Base-by-base conservation (phyloP, 257 asterid genomes). In the Gentiana dahurica region DNA sequence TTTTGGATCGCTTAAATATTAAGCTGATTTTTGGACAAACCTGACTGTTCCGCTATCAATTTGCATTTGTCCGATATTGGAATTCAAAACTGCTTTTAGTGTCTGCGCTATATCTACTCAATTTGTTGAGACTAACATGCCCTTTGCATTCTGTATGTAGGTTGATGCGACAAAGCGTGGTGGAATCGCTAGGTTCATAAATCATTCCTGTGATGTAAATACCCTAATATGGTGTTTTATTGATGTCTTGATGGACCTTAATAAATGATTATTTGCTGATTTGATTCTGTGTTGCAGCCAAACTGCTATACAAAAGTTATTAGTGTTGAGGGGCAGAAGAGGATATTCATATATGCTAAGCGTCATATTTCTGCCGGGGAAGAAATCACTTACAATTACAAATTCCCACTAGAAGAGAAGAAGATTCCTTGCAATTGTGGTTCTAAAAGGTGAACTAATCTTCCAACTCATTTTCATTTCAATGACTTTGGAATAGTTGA, bases 111-210 rank as follows among this genome's bases (percentile, higher is more conserved):
- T 4, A 35, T 54, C 34, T 2, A 9, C 2, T 6, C 15, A 38
- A 51, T 48, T 55, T 37, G 59, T 36, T 37, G 53, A 49, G 46
- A 49, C 38, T 37, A 51, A 49, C 44, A 47, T 34, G 64, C 46
- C 50, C 36, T 38, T 44, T 62, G 35, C 51, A 35, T 36, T 48
- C 55, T 76, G 71, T 81, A 92, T 76, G 71, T 81, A 92, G 98
- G 98, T 88, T 72, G 98, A 92, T 83, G 98, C 98, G 57, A 92
- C 98, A 13, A 92, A 85, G 72, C 85, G 95, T 59, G 98, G 98
- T 69, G 98, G 98, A 64, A 74, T 92, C 53, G 98, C 98, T 60
- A 79, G 98, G 73, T 92, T 92, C 63, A 80, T 92, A 62, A 92
- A 92, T 75, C 98, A 92, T 77, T 92, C 98, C 60, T 92, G 98